phyloP scores from a whole-genome alignment of 805 yeast species.

The Yamadazyma kitorensis region DNA sequence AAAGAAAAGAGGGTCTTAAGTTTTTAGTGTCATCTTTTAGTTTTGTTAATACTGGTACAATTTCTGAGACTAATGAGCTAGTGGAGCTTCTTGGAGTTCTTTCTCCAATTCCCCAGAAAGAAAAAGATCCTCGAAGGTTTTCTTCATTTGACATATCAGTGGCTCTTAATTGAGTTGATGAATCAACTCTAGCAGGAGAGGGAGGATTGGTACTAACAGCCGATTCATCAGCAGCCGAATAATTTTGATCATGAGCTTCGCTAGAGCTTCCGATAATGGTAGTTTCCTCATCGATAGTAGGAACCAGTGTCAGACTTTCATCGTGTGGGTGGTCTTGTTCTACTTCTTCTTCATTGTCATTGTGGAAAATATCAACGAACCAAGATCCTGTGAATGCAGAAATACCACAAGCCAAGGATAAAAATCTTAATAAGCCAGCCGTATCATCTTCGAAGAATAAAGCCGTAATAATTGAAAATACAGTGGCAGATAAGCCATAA shows the following conservation, averaged over 20 bases:
- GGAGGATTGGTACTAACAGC: not conserved
- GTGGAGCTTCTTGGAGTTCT: conserved; percentile 24
- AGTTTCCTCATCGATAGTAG: not conserved
- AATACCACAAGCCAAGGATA: conserved; percentile 51
- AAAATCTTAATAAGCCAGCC: conserved; percentile 52
- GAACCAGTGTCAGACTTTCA: conserved; percentile 1
- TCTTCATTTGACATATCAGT: no score
- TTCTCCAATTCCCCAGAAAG: conserved; percentile 40
- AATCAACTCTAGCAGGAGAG: not conserved
- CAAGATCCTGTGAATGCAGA: conserved; percentile 43
- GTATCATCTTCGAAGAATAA: conserved; percentile 51
- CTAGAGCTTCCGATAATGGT: conserved; percentile 1
- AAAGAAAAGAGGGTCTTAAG: no score
- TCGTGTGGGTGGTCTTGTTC: conserved; percentile 3
- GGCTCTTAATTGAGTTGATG: no score
- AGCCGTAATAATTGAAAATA: conserved; percentile 59
- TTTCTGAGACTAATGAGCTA: conserved; percentile 15
- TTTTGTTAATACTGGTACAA: no score
- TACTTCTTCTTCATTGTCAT: conserved; percentile 20
- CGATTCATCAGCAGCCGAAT: conserved; percentile 1
- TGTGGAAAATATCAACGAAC: conserved; percentile 40
- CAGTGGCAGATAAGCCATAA: conserved; percentile 68
- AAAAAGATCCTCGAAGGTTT: conserved; percentile 28
- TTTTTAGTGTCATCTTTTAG: no score
- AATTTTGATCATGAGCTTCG: conserved; percentile 4